Evolutionary conservation across 2,329 filamentous ascomycete species (phyloP), one percentile per base, ranked within the genome.

Genomic region (Pseudogymnoascus sp.): DNA sequence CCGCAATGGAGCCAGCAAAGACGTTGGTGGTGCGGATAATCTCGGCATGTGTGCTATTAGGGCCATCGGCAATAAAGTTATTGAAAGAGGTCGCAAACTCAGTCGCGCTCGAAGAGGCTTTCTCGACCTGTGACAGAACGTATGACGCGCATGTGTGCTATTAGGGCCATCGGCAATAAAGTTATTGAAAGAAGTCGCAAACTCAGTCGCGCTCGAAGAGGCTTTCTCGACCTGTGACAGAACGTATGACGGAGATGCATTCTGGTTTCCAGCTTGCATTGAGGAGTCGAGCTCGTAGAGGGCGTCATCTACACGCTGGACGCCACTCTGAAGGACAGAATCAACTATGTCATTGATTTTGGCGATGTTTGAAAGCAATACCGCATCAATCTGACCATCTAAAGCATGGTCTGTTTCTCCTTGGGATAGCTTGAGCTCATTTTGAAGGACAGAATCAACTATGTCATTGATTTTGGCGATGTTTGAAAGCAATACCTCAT

Each of bases 341-440:
- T 99, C 94, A 68, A 99, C 96, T 61, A 99, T 93, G 69, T 96
- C 92, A 78, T 96, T 94, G 74, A 99, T 93, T 81, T 96, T 97
- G 73, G 89, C 85, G 59, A 97, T 81, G 70, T 92, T 95, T 65
- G 91, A 84, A 68, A 94, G 82, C 64, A 97, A 87, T 66, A 99
- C 83, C 43, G 89, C 88, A 74, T 97, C 93, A 65, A 99, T 91
- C 74, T 96, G 91, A 35, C 90, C 89, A 71, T 97, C 93, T 62
- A 96, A 80, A 2, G 88, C 91, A 65, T 87, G 79, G 72, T 97
- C 92, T 10, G 86, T 88, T 63, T 87, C 89, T 71, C 84, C 87
- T 72, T 88, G 85, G 71, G 83, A 88, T 75, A 86, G 80, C 80
- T 84, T 92, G 66, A 97, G 79, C 72, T n/a, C 94, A 59, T 91